phyloP scores from a whole-genome alignment of 257 asterid genomes.

The Thymus quinquecostatus region DNA sequence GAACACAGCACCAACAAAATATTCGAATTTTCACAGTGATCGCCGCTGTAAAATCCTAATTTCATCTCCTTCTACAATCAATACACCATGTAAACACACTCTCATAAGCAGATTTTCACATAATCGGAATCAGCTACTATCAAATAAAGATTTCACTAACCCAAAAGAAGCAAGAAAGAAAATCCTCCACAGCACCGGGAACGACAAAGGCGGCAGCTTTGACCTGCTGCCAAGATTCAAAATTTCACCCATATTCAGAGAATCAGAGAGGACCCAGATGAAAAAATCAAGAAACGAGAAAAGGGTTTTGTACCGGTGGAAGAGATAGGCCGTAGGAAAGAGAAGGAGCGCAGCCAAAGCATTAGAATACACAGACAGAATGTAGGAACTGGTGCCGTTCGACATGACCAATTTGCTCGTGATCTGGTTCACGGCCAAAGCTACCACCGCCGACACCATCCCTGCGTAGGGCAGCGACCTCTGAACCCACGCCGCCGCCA shows the following conservation, averaged over 20 bases:
- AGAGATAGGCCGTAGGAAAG: conserved; percentile 52
- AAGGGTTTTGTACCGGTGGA: conserved; percentile 35
- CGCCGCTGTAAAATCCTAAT: too few relatives aligned
- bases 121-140: not conserved
- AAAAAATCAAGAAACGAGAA: not conserved
- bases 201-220: conserved; percentile 44
- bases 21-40: too few relatives aligned
- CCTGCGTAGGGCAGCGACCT: conserved; percentile 46
- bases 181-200: conserved; percentile 53
- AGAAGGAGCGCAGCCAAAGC: conserved; percentile 50
- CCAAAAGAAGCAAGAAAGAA: conserved; percentile 63
- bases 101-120: not conserved
- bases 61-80: too few relatives aligned
- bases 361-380: conserved; percentile 52
- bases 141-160: conserved; percentile 37
- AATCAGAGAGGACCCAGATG: conserved; percentile 23
- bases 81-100: not conserved
- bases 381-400: conserved; percentile 50
- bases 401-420: conserved; percentile 59
- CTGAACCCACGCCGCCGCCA: conserved; percentile 36
- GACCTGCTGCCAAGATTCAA: conserved; percentile 43
- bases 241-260: not conserved
- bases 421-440: conserved; percentile 47
- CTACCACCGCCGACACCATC: conserved; percentile 49
- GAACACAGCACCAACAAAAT: too few relatives aligned